Conservation (phyloP, 2,329 filamentous ascomycete genomes). For the Fusarium neocosmosporiellum region DNA sequence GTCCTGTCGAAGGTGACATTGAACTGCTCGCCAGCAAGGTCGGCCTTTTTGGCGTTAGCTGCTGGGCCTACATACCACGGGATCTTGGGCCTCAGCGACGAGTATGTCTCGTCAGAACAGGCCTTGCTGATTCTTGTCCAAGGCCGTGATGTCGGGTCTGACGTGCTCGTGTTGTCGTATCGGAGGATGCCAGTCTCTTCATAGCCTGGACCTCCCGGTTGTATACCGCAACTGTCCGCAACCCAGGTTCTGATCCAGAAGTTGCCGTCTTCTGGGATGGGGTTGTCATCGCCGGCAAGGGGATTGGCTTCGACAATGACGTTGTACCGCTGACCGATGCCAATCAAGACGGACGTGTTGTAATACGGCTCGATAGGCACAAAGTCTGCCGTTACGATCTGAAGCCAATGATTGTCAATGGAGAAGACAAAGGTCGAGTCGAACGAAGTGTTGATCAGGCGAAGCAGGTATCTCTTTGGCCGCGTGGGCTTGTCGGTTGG, state of each 20-base stretch:
- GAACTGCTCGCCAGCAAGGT: conserved; percentile 20
- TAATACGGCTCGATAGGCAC: conserved; percentile 35
- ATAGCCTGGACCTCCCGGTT: conserved; percentile 13
- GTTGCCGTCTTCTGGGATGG: conserved; percentile 27
- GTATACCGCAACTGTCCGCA: neutral
- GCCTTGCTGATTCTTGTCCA: conserved; percentile 17
- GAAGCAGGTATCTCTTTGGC: conserved; percentile 29
- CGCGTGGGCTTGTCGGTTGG: conserved; percentile 30
- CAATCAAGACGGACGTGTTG: conserved; percentile 22
- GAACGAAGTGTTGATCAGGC: conserved; percentile 36
- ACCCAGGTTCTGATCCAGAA: conserved; percentile 40
- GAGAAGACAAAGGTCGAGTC: conserved; percentile 38
- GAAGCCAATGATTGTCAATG: conserved; percentile 39
- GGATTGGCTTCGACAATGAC: conserved; percentile 34
- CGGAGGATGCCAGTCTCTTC: conserved; percentile 32
- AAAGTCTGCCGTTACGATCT: conserved; percentile 31
- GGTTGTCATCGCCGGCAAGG: conserved; percentile 13
- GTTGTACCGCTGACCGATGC: conserved; percentile 37
- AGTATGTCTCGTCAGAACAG: conserved; percentile 35
- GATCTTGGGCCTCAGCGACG: conserved; percentile 25
- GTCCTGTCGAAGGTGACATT: conserved; percentile 23
- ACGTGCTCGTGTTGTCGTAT: conserved; percentile 16
- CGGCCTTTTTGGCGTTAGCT: conserved; percentile 13
- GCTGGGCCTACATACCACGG: conserved; percentile 36
- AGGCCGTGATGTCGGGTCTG: conserved; percentile 1